Conservation (phyloP, 2,329 filamentous ascomycete species). For the Emergomyces orientalis region DNA sequence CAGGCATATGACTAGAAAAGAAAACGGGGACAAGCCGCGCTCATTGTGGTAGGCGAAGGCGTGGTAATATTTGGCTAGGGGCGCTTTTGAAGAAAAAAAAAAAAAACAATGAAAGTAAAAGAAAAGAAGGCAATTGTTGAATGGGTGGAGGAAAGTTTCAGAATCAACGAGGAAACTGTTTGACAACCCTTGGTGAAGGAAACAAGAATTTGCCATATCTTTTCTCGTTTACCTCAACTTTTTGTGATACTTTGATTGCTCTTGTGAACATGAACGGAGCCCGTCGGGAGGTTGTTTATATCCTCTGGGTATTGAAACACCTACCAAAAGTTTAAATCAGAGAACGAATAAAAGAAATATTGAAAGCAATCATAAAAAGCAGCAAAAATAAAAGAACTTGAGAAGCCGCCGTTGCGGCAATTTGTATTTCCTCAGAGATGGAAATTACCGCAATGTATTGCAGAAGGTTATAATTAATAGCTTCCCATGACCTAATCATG, state of each 20-base stretch:
- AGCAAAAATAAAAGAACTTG: neutral
- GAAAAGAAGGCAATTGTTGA: neutral
- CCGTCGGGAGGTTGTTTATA: neutral
- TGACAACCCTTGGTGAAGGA: neutral
- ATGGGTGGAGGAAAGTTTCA: neutral
- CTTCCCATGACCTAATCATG: no score
- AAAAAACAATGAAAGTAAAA: neutral
- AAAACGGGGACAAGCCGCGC: neutral
- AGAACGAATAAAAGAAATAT: neutral
- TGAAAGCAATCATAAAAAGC: neutral
- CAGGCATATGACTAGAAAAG: neutral
- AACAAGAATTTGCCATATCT: neutral
- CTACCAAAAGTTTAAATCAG: no score
- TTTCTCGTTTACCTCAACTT: neutral
- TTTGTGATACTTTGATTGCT: neutral
- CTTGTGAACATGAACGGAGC: neutral
- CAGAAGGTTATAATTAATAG: no score
- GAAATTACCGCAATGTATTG: neutral
- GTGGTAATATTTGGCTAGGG: neutral
- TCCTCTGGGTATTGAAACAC: neutral
- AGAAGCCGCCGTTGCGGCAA: neutral
- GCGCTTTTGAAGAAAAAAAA: neutral
- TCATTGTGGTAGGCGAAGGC: neutral
- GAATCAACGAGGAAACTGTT: neutral
- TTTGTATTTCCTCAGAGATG: neutral